phyloP scores from a whole-genome alignment of 2,329 filamentous ascomycete genomes.

The Xylaria arbuscula region DNA sequence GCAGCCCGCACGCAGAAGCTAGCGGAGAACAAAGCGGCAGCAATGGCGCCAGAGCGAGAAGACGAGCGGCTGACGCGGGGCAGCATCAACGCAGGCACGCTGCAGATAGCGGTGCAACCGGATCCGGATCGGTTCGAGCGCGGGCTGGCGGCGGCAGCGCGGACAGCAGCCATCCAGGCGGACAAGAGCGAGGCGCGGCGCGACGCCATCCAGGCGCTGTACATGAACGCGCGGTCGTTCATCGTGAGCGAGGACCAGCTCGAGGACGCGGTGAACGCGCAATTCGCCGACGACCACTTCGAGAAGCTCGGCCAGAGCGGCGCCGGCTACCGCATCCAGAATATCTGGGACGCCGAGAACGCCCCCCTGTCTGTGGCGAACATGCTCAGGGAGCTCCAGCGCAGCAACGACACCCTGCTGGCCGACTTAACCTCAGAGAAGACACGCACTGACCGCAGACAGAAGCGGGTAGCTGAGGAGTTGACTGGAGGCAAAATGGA shows the following conservation, averaged over 20 bases:
- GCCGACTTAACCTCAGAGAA: conserved; percentile 54
- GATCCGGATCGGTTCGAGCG: conserved; percentile 72
- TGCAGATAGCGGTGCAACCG: conserved; percentile 63
- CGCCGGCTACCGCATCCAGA: conserved; percentile 51
- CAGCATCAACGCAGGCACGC: conserved; percentile 67
- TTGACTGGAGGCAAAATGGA: conserved; percentile 69
- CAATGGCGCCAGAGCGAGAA: conserved; percentile 74
- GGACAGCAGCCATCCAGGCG: conserved; percentile 57
- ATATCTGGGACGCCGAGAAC: conserved; percentile 64
- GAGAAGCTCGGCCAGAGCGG: conserved; percentile 44
- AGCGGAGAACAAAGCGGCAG: conserved; percentile 57
- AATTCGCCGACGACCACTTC: conserved; percentile 76
- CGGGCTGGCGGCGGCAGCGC: conserved; percentile 57
- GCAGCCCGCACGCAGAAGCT: conserved; percentile 60
- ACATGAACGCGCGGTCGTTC: conserved; percentile 87
- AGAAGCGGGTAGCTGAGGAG: conserved; percentile 68
- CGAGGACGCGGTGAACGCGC: conserved; percentile 74
- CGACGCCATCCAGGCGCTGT: conserved; percentile 84
- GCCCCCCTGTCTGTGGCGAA: conserved; percentile 58
- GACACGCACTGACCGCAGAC: conserved; percentile 61
- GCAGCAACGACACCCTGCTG: conserved; percentile 43
- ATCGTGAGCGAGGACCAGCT: conserved; percentile 86
- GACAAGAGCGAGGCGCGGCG: conserved; percentile 69
- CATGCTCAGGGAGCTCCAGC: conserved; percentile 56
- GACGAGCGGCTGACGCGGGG: conserved; percentile 82